These are phyloP conservation scores for Talaromyces verruculosus DNA, from an alignment of 2,329 filamentous ascomycete genomes.

Conservation along the genomic window DNA sequence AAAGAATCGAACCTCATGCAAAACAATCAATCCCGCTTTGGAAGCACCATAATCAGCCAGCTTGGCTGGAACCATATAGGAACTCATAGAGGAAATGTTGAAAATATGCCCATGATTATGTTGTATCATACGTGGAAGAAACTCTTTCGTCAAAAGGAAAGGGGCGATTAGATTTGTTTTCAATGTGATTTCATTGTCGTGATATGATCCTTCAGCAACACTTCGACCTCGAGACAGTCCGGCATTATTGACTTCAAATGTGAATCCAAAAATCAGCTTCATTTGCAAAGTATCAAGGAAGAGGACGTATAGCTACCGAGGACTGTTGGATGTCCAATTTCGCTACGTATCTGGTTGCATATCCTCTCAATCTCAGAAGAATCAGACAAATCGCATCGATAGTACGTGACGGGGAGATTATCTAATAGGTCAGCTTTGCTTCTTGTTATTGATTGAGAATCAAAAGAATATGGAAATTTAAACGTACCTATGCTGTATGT, in stretches of 20 bases:
- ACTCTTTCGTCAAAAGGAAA: conserved; percentile 27
- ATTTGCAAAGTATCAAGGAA: too few relatives aligned
- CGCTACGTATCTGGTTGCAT: conserved; percentile 32
- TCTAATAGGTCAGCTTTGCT: not conserved
- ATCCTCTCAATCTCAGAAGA: conserved; percentile 30
- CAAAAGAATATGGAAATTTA: not conserved
- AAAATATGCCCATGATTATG: conserved; percentile 30
- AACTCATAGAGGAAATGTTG: conserved; percentile 29
- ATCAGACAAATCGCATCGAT: conserved; percentile 44
- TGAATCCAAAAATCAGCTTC: not conserved
- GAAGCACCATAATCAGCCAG: conserved; percentile 29
- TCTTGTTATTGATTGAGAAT: too few relatives aligned
- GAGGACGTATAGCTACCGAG: conserved; percentile 1
- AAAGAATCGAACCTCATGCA: conserved; percentile 24
- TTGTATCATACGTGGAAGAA: conserved; percentile 28
- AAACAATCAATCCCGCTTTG: conserved; percentile 29
- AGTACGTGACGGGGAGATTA: conserved; percentile 25
- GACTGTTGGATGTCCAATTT: conserved; percentile 40
- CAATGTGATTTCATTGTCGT: conserved; percentile 27
- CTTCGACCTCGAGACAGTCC: conserved; percentile 26
- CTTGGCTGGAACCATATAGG: conserved; percentile 28
- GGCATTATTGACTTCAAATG: conserved; percentile 22
- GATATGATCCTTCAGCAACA: conserved; percentile 11
- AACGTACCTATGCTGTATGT: conserved; percentile 23
- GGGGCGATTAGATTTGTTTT: conserved; percentile 27